phyloP scores from a whole-genome alignment of 1,139 yeast genomes.

The Scheffersomyces titani region DNA sequence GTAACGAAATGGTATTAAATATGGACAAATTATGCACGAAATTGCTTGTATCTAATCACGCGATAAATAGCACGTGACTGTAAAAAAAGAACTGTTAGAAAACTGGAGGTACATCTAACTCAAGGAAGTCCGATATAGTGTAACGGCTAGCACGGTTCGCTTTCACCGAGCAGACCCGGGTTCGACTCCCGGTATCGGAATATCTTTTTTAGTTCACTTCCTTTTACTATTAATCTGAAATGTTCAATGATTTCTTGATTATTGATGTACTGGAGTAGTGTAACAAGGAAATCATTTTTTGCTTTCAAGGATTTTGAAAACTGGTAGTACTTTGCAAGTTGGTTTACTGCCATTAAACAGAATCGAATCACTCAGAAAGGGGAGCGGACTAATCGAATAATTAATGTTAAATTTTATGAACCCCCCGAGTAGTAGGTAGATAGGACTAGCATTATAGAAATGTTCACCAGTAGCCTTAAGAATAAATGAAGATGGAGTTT shows the following conservation, averaged over 20 bases:
- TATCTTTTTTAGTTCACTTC: constrained; percentile 1
- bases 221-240: too few species aligned
- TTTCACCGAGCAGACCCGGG: constrained; percentile 63
- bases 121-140: constrained; percentile 61
- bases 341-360: background rate
- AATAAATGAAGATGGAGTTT: background rate
- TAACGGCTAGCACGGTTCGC: constrained; percentile 85
- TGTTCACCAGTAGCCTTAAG: background rate
- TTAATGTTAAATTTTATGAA: too few species aligned
- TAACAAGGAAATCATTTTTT: too few species aligned
- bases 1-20: too few species aligned
- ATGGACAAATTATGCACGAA: too few species aligned
- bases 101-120: background rate
- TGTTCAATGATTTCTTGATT: background rate
- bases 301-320: too few species aligned
- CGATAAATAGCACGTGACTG: too few species aligned
- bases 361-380: background rate
- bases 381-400: too few species aligned
- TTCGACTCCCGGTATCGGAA: constrained; percentile 15
- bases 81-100: too few species aligned
- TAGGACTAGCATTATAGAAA: background rate
- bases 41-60: too few species aligned
- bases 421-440: background rate
- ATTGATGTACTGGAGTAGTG: too few species aligned
- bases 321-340: background rate